phyloP scores from a whole-genome alignment of 345 rosid genomes.

The Lepidium sativum region DNA sequence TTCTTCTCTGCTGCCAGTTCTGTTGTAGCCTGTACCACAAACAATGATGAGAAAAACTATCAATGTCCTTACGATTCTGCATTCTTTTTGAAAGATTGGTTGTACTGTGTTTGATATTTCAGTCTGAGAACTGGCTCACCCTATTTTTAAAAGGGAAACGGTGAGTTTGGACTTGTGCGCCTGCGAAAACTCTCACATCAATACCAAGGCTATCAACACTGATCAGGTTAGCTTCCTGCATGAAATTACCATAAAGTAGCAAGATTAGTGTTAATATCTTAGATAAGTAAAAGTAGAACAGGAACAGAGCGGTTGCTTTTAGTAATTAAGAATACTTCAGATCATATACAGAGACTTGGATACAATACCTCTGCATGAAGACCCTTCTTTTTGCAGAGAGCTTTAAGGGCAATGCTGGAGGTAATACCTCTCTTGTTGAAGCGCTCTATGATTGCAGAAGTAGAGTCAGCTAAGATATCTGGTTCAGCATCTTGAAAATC shows the following conservation, averaged over 20 bases:
- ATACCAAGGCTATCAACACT: conserved; percentile 90
- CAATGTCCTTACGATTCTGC: not conserved
- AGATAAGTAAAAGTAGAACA: not conserved
- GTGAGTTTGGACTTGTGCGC: conserved; percentile 71
- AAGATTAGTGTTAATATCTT: not conserved
- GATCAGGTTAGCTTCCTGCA: conserved; percentile 63
- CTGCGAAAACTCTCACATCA: conserved; percentile 71
- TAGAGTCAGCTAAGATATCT: conserved; percentile 63
- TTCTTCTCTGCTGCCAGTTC: conserved; percentile 80
- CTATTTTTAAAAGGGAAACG: conserved; percentile 83
- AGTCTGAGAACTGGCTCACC: conserved; percentile 30
- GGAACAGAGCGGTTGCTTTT: not conserved
- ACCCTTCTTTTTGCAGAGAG: conserved; percentile 89
- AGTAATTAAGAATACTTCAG: not conserved
- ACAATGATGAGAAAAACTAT: conserved; percentile 1
- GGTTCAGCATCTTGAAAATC: conserved; percentile 95
- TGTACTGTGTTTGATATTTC: conserved; percentile 2
- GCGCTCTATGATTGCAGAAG: conserved; percentile 56
- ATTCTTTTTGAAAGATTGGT: not conserved
- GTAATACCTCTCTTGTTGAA: conserved; percentile 53
- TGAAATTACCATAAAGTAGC: not conserved
- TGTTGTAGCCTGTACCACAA: conserved; percentile 47
- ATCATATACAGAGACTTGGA: not conserved
- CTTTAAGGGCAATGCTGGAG: conserved; percentile 62
- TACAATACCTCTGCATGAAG: conserved; percentile 57